Conservation (phyloP, 2,329 filamentous ascomycete genomes). For the Fusarium bactridioides region DNA sequence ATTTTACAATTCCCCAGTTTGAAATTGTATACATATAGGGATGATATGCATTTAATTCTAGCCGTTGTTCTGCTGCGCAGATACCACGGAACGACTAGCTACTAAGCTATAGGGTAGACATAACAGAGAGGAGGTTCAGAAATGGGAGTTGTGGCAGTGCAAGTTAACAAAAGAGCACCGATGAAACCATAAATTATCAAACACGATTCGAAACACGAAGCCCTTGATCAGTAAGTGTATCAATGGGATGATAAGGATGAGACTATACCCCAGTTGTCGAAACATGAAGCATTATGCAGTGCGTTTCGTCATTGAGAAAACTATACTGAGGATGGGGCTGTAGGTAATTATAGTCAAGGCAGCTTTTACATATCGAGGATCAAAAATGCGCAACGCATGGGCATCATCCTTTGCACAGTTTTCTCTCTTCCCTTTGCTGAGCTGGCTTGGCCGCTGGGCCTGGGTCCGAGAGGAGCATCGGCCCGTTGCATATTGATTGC, state of each 20-base stretch:
- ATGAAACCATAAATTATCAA: background rate
- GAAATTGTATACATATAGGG: background rate
- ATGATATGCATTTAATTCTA: background rate
- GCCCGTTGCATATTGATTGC: conserved; percentile 34
- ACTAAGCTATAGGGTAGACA: background rate
- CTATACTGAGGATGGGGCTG: background rate
- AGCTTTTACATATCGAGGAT: background rate
- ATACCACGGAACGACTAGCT: background rate
- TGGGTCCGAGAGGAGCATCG: conserved; percentile 24
- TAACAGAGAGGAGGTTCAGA: background rate
- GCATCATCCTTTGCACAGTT: background rate
- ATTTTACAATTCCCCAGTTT: too few relatives aligned
- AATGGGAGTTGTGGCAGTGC: background rate
- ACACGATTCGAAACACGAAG: background rate
- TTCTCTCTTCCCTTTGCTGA: background rate
- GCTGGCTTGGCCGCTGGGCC: background rate
- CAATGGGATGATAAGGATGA: background rate
- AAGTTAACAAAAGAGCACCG: background rate
- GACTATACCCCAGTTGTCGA: conserved; percentile 9
- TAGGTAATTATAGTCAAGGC: conserved; percentile 1
- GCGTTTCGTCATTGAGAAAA: conserved; percentile 16
- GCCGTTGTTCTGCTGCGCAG: background rate
- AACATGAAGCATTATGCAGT: conserved; percentile 30
- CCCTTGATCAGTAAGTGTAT: background rate
- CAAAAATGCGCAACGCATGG: background rate